These are phyloP conservation scores for Alternaria dauci DNA, from an alignment of 2,329 filamentous ascomycete species.

Conservation along the genomic window DNA sequence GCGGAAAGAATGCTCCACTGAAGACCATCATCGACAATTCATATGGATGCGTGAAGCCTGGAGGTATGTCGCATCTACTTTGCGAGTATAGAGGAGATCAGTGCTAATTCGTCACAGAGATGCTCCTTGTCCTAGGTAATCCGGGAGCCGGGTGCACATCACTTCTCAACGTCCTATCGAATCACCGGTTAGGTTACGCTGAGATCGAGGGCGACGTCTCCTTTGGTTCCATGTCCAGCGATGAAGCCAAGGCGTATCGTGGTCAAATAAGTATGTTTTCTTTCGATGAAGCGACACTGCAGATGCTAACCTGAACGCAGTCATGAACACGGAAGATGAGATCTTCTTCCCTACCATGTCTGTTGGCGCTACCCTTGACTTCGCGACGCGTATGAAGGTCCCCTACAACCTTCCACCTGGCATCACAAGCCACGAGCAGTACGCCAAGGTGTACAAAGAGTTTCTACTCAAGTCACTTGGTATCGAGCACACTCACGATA, in stretches of 20 bases:
- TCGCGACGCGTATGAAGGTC: constrained; percentile 55
- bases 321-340: constrained; percentile 81
- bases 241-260: constrained; percentile 79
- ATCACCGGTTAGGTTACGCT: constrained; percentile 65
- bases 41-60: constrained; percentile 69
- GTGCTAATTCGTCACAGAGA: constrained; percentile 53
- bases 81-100: neutral
- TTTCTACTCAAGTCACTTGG: no score
- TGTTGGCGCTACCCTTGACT: constrained; percentile 80
- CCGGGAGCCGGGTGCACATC: constrained; percentile 61
- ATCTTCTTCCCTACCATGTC: constrained; percentile 78
- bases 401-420: constrained; percentile 73
- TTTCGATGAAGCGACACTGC: no score
- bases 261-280: constrained; percentile 68
- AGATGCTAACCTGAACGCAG: neutral
- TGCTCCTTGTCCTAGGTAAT: constrained; percentile 76
- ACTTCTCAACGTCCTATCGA: constrained; percentile 71
- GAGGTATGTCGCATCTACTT: constrained; percentile 48
- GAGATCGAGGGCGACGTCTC: constrained; percentile 71
- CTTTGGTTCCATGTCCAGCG: constrained; percentile 66
- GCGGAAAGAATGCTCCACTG: constrained; percentile 57
- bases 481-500: constrained; percentile 64
- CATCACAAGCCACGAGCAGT: constrained; percentile 58
- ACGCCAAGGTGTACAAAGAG: no score
- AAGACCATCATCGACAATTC: constrained; percentile 71